Conservation (phyloP, 2,329 filamentous ascomycete genomes). For the Pestalotiopsis sp. region DNA sequence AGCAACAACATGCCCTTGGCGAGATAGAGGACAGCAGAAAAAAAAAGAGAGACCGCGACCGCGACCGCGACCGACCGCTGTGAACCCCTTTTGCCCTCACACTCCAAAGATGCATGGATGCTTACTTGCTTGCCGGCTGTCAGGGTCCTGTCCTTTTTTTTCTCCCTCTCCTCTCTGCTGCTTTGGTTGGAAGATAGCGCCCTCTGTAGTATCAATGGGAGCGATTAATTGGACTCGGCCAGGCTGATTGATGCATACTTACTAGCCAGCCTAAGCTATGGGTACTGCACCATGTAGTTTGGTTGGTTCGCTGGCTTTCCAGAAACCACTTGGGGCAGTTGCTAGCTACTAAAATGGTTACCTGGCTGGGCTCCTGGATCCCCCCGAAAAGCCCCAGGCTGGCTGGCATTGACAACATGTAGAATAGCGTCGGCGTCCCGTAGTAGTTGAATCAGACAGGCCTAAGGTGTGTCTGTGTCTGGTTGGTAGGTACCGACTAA, state of each 20-base stretch:
- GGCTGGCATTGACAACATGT: not conserved
- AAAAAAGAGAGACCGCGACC: not conserved
- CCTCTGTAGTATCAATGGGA: not conserved
- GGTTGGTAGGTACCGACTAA: not conserved
- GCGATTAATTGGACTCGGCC: conserved; percentile 4
- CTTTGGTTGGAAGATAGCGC: not conserved
- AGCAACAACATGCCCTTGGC: not conserved
- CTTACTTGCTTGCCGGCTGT: not conserved
- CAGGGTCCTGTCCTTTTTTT: not conserved
- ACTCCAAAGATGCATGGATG: not conserved
- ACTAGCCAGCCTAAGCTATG: not conserved
- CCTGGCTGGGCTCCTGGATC: not conserved
- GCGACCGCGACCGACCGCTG: not conserved
- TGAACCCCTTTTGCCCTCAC: not conserved
- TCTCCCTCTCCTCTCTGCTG: not conserved
- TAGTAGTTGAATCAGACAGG: not conserved
- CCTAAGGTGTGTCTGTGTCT: not conserved
- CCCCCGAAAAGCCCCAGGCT: not conserved
- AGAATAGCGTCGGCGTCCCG: not conserved
- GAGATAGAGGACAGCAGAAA: not conserved
- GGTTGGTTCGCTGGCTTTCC: not conserved
- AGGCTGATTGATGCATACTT: not conserved
- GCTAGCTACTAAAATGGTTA: not conserved
- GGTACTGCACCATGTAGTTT: not conserved
- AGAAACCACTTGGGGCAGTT: not conserved